These are phyloP conservation scores for Salvia sclarea DNA, from an alignment of 305 asterid species.

Conservation along the genomic window DNA sequence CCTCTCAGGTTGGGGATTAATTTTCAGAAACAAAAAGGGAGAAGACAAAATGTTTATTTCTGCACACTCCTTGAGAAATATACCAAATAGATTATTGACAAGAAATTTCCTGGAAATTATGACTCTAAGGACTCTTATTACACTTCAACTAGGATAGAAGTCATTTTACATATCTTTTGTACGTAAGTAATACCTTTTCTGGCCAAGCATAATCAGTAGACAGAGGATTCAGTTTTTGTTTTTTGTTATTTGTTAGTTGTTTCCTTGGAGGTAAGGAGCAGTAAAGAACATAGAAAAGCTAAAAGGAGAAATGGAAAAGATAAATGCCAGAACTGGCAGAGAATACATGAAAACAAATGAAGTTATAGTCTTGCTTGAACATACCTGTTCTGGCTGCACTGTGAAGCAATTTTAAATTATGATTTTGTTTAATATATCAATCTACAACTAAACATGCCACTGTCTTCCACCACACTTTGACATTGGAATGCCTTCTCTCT, in stretches of 20 bases:
- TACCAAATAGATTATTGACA: not conserved
- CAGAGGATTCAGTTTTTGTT: not conserved
- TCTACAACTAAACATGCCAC: conserved; percentile 25
- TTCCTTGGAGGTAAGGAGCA: not conserved
- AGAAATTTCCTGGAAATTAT: not conserved
- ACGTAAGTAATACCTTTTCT: not conserved
- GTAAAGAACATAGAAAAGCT: not conserved
- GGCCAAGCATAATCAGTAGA: not conserved
- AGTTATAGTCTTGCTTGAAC: not conserved
- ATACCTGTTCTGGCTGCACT: not conserved
- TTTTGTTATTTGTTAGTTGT: not conserved
- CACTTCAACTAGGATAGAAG: not conserved
- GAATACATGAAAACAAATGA: not conserved
- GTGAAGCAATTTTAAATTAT: not conserved
- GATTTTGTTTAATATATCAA: conserved; percentile 25
- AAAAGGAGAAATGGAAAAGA: not conserved
- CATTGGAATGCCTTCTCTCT: conserved; percentile 99
- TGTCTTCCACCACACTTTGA: conserved; percentile 88
- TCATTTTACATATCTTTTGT: not conserved
- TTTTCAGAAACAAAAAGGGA: not conserved
- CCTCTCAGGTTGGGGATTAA: conserved; percentile 3
- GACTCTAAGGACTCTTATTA: not conserved
- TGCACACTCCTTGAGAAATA: too few relatives aligned
- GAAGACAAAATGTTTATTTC: not conserved
- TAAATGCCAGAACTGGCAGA: not conserved